Evolutionary conservation across 352 stramenopile genomes (phyloP).

Genomic region (Globisporangium cystogenes): DNA sequence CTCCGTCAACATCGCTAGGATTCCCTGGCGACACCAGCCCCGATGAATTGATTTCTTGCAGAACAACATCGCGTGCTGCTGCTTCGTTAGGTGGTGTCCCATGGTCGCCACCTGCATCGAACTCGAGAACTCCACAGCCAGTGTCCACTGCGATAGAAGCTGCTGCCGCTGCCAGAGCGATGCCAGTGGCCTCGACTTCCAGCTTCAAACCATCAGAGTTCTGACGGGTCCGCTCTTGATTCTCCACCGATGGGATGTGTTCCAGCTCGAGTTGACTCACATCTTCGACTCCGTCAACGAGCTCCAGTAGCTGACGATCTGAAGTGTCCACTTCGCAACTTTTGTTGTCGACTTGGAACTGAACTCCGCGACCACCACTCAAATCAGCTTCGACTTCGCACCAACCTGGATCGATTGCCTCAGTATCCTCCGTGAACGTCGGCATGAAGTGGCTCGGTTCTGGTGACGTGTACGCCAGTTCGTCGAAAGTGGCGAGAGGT

Average conservation of each 20-base stretch:
- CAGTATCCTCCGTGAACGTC: background rate
- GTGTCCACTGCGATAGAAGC: background rate
- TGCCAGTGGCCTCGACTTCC: background rate
- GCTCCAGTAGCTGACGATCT: background rate
- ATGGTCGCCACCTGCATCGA: no score
- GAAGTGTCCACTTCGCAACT: background rate
- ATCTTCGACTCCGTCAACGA: background rate
- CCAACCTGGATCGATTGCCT: background rate
- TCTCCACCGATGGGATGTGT: background rate
- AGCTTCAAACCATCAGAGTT: background rate
- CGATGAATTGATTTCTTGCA: background rate
- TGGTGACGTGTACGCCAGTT: background rate
- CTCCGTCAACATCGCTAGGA: background rate
- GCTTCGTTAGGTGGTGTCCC: no score
- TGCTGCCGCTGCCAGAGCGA: background rate
- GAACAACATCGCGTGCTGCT: background rate
- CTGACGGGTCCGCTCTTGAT: background rate
- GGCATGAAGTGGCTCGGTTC: background rate
- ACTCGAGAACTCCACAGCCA: no score
- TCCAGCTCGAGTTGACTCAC: background rate
- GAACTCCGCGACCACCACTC: background rate
- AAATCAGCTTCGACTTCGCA: background rate
- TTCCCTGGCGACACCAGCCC: background rate
- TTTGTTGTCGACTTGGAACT: background rate
- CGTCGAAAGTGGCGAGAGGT: background rate